phyloP scores from a whole-genome alignment of 805 yeast species.

The Yamadazyma phyllophila region DNA sequence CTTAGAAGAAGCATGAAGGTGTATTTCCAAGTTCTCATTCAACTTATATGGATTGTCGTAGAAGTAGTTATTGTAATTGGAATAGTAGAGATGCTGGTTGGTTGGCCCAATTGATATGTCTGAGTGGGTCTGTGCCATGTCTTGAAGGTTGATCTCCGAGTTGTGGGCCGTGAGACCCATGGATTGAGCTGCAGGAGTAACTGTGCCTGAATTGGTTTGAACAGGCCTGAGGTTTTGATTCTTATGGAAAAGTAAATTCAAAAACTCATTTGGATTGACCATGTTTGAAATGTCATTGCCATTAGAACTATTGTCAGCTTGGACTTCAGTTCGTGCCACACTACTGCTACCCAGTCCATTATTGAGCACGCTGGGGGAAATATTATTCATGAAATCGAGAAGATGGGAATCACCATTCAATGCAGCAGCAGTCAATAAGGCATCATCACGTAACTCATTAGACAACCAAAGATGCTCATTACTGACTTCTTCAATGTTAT shows the following conservation, averaged over 20 bases:
- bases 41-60: constrained; percentile 39
- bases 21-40: constrained; percentile 40
- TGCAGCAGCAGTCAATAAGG: constrained; percentile 71
- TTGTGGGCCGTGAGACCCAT: constrained; percentile 2
- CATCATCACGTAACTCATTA: constrained; percentile 68
- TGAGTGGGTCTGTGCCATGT: constrained; percentile 10
- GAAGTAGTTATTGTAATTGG: constrained; percentile 37
- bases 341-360: neutral
- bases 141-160: constrained; percentile 5
- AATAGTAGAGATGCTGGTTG: constrained; percentile 36
- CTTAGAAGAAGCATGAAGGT: constrained; percentile 38
- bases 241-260: constrained; percentile 53
- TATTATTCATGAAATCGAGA: constrained; percentile 46
- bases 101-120: constrained; percentile 29
- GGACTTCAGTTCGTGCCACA: neutral
- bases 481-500: constrained; percentile 1
- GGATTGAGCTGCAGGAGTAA: constrained; percentile 5
- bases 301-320: neutral
- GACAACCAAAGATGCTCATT: constrained; percentile 65
- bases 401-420: constrained; percentile 58
- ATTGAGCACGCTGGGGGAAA: constrained; percentile 6
- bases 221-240: constrained; percentile 18
- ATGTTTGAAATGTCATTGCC: constrained; percentile 5
- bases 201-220: constrained; percentile 1
- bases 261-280: constrained; percentile 34